Percentiles rank a stretch among this genome's conserved stretches.
These are phyloP conservation scores for Escallonia rubra DNA, from an alignment of 129 eudicot genomes.

Conservation along the genomic window DNA sequence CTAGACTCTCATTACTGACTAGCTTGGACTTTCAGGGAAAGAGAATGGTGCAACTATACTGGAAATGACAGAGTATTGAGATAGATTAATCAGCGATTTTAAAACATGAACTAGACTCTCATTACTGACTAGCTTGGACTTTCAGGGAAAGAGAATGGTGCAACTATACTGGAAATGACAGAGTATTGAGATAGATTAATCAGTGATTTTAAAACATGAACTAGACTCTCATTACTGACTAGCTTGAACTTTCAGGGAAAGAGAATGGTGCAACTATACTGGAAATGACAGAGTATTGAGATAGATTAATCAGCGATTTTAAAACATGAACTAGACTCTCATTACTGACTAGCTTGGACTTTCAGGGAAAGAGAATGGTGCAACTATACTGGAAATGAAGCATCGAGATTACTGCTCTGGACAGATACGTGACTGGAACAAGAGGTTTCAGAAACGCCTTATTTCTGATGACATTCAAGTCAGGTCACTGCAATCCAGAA, in stretches of 20 bases:
- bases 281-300: slow-evolving; percentile 49
- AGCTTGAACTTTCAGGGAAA: slow-evolving; percentile 46
- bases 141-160: slow-evolving; percentile 62
- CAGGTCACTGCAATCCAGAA: slow-evolving; percentile 55
- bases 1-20: neutral
- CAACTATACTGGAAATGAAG: slow-evolving; percentile 66
- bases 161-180: slow-evolving; percentile 63
- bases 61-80: no score
- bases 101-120: neutral
- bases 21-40: slow-evolving; percentile 44
- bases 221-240: slow-evolving; percentile 1
- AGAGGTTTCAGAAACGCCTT: slow-evolving; percentile 41
- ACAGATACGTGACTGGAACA: slow-evolving; percentile 34
- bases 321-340: neutral
- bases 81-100: no score
- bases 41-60: slow-evolving; percentile 57
- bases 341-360: slow-evolving; percentile 15
- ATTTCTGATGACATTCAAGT: slow-evolving; percentile 57
- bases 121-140: slow-evolving; percentile 11
- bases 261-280: slow-evolving; percentile 57
- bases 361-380: slow-evolving; percentile 63
- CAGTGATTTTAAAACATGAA: neutral
- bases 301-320: neutral
- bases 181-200: no score
- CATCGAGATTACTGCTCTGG: slow-evolving; percentile 45